Base-by-base conservation (phyloP, 306 rosid species). In the Macrotyloma uniflorum region DNA sequence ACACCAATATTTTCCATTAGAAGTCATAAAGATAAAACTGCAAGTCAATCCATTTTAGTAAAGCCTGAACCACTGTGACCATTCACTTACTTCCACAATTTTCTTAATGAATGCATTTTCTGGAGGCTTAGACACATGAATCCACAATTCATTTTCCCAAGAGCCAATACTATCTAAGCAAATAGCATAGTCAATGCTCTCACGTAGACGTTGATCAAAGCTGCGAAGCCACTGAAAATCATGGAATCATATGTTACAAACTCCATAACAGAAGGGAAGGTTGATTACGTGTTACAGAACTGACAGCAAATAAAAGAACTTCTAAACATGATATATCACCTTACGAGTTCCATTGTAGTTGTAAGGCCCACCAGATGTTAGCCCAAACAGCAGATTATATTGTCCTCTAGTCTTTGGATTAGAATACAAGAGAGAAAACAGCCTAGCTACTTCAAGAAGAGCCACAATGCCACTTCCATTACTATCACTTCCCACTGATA, bases 401-500 rank as follows among this genome's bases (percentile, higher is more conserved):
- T 89, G 89, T 65, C 98, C 99, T 89, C 99, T 85, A 36, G 99
- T 96, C 88, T 91, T 96, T 26, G 98, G 96, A 81, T 90, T 96
- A 70, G 98, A 96, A 87, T 96, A 96, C 30, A 96, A 88, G 74
- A 89, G 82, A 76, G 99, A 96, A 84, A 96, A 93, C 76, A 96
- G 80, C 89, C 99, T 90, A 66, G 98, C 99, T 79, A 96, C 93
- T 85, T 96, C 99, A 80, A 96, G 97, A 77, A 96, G 97, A 68
- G 99, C 99, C 76, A 88, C 99, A 77, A 88, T 70, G 38, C 99
- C 98, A 38, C 99, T 96, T 82, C 99, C 99, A 73, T 89, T 96
- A 87, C 99, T 96, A 75, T 93, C 99, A 45, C 98, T 96, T 87
- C 98, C 99, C 82, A 93, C 96, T 57, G 99, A 96, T 74, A 96